phyloP scores from a whole-genome alignment of 768 basidiomycete species.

The Epithele typhae region DNA sequence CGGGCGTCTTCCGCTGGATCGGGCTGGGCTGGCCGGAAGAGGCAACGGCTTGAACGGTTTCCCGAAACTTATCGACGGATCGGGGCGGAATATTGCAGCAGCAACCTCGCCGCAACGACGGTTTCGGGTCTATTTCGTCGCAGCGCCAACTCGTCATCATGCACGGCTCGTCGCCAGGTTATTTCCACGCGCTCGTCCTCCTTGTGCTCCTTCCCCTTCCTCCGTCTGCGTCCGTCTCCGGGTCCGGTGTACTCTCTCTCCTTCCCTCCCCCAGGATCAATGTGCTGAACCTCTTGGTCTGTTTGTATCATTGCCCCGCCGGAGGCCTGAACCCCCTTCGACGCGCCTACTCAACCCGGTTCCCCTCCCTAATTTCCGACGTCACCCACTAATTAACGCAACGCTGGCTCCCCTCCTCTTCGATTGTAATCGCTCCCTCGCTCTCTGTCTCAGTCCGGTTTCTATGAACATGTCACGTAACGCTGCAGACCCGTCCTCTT shows the following conservation, averaged over 20 bases:
- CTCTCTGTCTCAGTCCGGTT: conserved; percentile 9
- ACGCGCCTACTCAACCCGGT: conserved; percentile 21
- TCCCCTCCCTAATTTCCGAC: conserved; percentile 13
- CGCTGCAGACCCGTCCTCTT: conserved; percentile 14
- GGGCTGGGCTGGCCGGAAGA: conserved; percentile 12
- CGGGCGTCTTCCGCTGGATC: conserved; percentile 12
- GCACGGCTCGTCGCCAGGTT: conserved; percentile 18
- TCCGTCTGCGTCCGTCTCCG: conserved; percentile 14
- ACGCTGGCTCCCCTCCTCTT: conserved; percentile 8
- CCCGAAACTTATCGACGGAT: conserved; percentile 4
- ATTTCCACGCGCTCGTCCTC: conserved; percentile 15
- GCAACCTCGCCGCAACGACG: conserved; percentile 15
- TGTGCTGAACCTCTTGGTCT: conserved; percentile 22
- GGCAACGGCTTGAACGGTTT: conserved; percentile 17
- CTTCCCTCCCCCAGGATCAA: conserved; percentile 12
- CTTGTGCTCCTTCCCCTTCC: conserved; percentile 14
- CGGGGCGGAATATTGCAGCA: conserved; percentile 11
- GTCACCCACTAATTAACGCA: conserved; percentile 19
- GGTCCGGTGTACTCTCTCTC: conserved; percentile 16
- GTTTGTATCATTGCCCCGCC: conserved; percentile 24
- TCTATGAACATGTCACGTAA: conserved; percentile 19
- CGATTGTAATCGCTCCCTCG: conserved; percentile 16
- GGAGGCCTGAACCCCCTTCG: conserved; percentile 20
- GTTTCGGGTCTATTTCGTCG: conserved; percentile 22
- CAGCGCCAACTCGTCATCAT: conserved; percentile 18